These are phyloP conservation scores for Maudiozyma turicensis DNA, from an alignment of 805 yeast species.

Conservation along the genomic window DNA sequence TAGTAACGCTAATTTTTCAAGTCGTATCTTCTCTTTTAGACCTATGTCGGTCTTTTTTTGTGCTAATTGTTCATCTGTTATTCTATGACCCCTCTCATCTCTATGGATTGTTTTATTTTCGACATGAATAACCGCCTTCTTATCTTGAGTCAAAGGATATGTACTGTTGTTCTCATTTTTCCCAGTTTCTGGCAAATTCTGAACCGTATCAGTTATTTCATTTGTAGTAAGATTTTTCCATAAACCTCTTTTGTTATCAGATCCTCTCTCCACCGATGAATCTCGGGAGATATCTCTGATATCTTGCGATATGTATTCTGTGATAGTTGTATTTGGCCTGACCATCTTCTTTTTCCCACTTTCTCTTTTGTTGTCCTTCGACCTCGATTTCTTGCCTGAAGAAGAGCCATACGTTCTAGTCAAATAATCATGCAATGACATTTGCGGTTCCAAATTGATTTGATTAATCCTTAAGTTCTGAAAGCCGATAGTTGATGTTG, in stretches of 20 bases:
- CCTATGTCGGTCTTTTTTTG: constrained; percentile 22
- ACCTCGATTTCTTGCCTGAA: constrained; percentile 21
- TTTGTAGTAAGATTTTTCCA: constrained; percentile 27
- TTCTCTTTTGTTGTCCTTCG: constrained; percentile 17
- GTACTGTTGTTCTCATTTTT: neutral
- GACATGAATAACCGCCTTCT: neutral
- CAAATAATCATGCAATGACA: constrained; percentile 41
- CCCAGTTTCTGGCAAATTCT: constrained; percentile 2
- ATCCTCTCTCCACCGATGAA: neutral
- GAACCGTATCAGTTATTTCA: constrained; percentile 8
- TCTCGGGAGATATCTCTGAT: constrained; percentile 1
- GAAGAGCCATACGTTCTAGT: constrained; percentile 35
- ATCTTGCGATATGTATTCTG: neutral
- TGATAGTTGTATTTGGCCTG: constrained; percentile 5
- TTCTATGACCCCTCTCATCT: constrained; percentile 49
- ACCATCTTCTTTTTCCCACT: constrained; percentile 9
- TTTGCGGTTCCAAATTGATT: constrained; percentile 5
- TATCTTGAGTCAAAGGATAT: neutral
- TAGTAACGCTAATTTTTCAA: constrained; percentile 30
- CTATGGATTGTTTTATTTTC: constrained; percentile 40
- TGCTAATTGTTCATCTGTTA: constrained; percentile 23
- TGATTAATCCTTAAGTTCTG: too few species aligned
- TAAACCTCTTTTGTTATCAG: neutral
- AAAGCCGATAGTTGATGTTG: neutral
- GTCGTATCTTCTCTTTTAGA: constrained; percentile 20